Evolutionary conservation across 1,139 yeast species (phyloP).

Genomic region (Blastobotrys petasosporus): DNA sequence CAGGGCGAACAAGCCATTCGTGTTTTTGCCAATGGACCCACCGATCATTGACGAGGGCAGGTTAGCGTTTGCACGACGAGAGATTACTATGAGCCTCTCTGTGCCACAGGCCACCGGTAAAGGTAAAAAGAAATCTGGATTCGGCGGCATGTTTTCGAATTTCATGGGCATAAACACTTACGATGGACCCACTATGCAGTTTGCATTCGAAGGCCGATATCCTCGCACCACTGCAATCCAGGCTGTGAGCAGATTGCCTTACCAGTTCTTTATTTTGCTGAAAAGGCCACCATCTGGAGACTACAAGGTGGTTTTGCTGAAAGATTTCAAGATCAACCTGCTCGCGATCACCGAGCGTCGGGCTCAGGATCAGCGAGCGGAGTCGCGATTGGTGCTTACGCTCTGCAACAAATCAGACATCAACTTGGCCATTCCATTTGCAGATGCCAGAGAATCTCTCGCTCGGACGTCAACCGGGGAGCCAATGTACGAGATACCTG

Average conservation of each 20-base stretch:
- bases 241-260: constrained; percentile 25
- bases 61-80: constrained; percentile 28
- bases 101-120: constrained; percentile 2
- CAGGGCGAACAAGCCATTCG: constrained; percentile 46
- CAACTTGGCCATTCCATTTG: constrained; percentile 12
- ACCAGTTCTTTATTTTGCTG: constrained; percentile 22
- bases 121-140: constrained; percentile 6
- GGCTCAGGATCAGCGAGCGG: constrained; percentile 25
- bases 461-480: constrained; percentile 12
- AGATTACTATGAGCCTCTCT: constrained; percentile 19
- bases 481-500: constrained; percentile 20
- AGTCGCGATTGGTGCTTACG: constrained; percentile 17
- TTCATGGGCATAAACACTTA: constrained; percentile 15
- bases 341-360: constrained; percentile 26
- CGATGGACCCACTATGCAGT: constrained; percentile 15
- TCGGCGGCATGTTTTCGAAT: constrained; percentile 9
- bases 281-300: neutral
- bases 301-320: constrained; percentile 18
- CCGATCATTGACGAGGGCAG: constrained; percentile 25
- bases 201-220: constrained; percentile 27
- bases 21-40: constrained; percentile 49
- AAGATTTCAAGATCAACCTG: constrained; percentile 22
- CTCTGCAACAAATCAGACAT: constrained; percentile 17
- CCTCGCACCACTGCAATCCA: constrained; percentile 17
- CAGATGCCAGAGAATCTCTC: constrained; percentile 14